These are phyloP conservation scores for Lolium perenne DNA, from an alignment of 176 grass and related monocot genomes.

Conservation along the genomic window DNA sequence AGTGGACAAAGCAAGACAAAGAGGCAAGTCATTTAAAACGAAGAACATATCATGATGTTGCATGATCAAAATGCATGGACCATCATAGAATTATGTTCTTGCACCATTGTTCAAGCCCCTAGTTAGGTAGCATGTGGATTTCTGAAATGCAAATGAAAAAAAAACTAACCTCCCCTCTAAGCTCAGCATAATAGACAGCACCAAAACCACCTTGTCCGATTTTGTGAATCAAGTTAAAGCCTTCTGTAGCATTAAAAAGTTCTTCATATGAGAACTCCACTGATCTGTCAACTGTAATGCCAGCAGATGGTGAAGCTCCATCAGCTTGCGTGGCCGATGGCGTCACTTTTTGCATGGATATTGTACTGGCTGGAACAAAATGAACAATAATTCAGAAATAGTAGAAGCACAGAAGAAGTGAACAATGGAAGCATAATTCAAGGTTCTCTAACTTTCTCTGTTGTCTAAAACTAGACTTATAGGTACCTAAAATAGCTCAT, in stretches of 20 bases:
- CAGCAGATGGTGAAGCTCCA: conserved; percentile 51
- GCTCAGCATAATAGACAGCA: conserved; percentile 75
- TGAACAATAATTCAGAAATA: conserved; percentile 35
- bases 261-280: conserved; percentile 93
- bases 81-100: background rate
- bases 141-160: conserved; percentile 32
- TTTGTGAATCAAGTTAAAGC: conserved; percentile 92
- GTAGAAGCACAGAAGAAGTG: background rate
- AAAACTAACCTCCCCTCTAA: conserved; percentile 88
- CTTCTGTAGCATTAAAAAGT: conserved; percentile 83
- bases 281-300: conserved; percentile 87
- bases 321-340: conserved; percentile 41
- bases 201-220: conserved; percentile 96
- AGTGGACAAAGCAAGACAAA: conserved; percentile 43
- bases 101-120: background rate
- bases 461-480: conserved; percentile 8
- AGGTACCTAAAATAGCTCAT: background rate
- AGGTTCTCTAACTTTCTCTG: conserved; percentile 2
- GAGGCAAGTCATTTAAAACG: conserved; percentile 16
- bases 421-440: background rate
- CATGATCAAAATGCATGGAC: conserved; percentile 34
- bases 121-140: background rate
- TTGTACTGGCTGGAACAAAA: conserved; percentile 40
- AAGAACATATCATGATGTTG: conserved; percentile 19
- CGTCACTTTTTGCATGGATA: conserved; percentile 43